These are phyloP conservation scores for Dendrobium nobile DNA, from an alignment of 106 monocot genomes.

Conservation along the genomic window DNA sequence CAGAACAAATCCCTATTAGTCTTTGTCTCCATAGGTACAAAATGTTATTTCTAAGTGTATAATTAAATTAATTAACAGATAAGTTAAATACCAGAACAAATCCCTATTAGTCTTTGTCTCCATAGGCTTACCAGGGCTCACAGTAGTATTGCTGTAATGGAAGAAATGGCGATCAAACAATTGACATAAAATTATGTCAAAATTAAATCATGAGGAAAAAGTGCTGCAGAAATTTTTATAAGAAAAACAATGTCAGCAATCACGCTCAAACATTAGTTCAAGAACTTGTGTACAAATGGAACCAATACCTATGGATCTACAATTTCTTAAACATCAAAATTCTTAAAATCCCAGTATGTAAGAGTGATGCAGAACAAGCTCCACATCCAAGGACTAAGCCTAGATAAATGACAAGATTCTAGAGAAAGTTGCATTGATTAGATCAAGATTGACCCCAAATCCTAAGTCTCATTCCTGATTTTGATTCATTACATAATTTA, in stretches of 20 bases:
- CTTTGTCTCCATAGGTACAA: too few relatives aligned
- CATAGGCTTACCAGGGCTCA: background rate
- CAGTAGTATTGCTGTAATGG: background rate
- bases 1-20: too few relatives aligned
- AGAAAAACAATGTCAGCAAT: background rate
- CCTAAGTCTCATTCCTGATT: too few relatives aligned
- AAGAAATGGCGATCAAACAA: background rate
- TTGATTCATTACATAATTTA: too few relatives aligned
- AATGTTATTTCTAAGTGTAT: too few relatives aligned
- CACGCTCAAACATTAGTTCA: background rate
- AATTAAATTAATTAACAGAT: too few relatives aligned
- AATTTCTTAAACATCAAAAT: background rate
- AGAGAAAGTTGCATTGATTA: background rate
- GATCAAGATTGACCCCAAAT: too few relatives aligned
- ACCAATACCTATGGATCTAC: background rate
- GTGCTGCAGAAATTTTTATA: background rate
- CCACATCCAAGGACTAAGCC: too few relatives aligned
- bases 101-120: background rate
- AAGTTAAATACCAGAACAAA: background rate
- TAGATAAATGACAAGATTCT: background rate
- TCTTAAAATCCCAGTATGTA: background rate
- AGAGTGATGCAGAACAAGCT: background rate
- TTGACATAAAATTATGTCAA: background rate
- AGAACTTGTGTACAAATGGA: background rate
- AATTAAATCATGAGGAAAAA: background rate